Percentiles rank a stretch among this genome's conserved stretches.
Conservation (phyloP, 441 rosid genomes). For the Erysimum pusillum region DNA sequence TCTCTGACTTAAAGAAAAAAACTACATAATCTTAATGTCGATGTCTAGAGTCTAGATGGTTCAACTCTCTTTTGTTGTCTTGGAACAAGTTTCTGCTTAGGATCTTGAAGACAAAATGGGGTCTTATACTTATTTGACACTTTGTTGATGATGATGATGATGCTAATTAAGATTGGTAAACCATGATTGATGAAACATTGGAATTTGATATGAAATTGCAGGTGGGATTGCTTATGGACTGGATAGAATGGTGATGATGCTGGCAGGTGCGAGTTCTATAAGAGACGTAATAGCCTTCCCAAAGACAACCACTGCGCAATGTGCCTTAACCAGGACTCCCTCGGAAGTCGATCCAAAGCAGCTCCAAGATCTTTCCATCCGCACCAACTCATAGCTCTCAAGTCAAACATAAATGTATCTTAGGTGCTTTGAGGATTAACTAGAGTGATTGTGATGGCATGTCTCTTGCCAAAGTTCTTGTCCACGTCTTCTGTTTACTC, state of each 20-base stretch:
- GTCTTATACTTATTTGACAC: neutral
- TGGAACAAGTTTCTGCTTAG: neutral
- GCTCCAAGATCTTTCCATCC: constrained; percentile 71
- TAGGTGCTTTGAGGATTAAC: constrained; percentile 13
- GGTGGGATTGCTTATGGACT: constrained; percentile 95
- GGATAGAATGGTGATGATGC: constrained; percentile 91
- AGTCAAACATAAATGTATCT: constrained; percentile 9
- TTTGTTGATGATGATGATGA: constrained; percentile 14
- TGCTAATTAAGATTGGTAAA: constrained; percentile 28
- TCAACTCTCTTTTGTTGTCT: constrained; percentile 4
- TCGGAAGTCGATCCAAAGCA: constrained; percentile 88
- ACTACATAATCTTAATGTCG: neutral
- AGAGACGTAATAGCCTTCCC: constrained; percentile 98
- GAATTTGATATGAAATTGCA: constrained; percentile 43
- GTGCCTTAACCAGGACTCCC: constrained; percentile 85
- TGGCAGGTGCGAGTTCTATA: constrained; percentile 80
- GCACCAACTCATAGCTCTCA: constrained; percentile 47
- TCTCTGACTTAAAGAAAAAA: neutral
- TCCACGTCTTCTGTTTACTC: constrained; percentile 11
- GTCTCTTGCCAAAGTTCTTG: constrained; percentile 31
- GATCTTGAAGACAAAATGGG: neutral
- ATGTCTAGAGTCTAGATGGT: neutral
- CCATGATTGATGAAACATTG: constrained; percentile 32
- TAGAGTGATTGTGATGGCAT: constrained; percentile 32
- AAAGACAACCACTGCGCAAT: constrained; percentile 90